Evolutionary conservation across 192 early-diverging fungal genomes (phyloP), one percentile per base, ranked within the genome.

Genomic region (Phycomyces blakesleeanus): DNA sequence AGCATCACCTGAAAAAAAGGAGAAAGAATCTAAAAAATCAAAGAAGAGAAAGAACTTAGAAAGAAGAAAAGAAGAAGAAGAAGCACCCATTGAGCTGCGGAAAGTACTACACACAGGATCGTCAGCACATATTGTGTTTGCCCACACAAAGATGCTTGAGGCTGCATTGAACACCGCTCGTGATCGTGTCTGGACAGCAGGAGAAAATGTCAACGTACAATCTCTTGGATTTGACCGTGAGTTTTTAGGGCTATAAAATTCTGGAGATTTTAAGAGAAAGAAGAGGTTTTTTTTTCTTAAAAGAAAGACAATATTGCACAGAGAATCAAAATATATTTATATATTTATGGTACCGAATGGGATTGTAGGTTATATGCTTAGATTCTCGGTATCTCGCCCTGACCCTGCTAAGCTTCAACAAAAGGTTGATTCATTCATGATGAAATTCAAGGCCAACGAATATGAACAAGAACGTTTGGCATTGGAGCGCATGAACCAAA

Each of bases 361-460:
- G 9, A 53, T 39, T 37, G 21, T 27, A 74, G 68, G 68, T 5
- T 69, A 77, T 55, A 40, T 55, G 26, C 40, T 64, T 16, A 10
- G 40, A 25, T 70, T 61, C 27, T 25, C 54, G 20, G 39, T 63
- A 4, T 67, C 73, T 67, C 54, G 72, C 65, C 78, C 78, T 9
- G 65, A 66, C 12, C 65, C 68, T 14, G 25, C 52, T 15, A 58
- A 61, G 25, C 81, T 93, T 37, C 81, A 91, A 60, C 25, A 65
- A 24, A 72, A 84, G 42, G 88, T 92, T 1, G 90, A 96, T 58
- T 60, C 76, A 24, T 89, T 79, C 57, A 92, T 96, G 81, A 74
- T 77, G 3, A 83, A 85, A 64, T 96, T 93, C 59, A 87, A 91
- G 56, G 82, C 82, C 29, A 82, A 86, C 41, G 90, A 93, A 72